Evolutionary conservation across 2,329 filamentous ascomycete genomes (phyloP).

Genomic region (Beauveria sp.): DNA sequence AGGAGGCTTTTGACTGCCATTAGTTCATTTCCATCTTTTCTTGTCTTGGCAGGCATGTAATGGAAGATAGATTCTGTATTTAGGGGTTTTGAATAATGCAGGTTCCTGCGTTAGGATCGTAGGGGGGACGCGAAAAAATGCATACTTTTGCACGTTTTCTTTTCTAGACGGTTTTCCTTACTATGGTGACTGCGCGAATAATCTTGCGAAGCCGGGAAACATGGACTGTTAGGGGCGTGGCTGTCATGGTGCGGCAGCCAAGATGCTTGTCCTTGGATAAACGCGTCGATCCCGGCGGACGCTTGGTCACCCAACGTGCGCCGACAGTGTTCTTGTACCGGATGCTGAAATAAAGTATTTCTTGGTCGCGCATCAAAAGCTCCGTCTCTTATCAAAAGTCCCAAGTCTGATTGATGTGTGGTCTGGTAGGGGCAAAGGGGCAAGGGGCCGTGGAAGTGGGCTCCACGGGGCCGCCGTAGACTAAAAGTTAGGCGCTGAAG

Average conservation of each 20-base stretch:
- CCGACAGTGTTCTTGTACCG: too few relatives aligned
- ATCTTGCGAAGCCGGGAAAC: neutral
- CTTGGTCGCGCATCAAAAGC: neutral
- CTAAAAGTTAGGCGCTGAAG: neutral
- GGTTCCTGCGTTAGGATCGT: neutral
- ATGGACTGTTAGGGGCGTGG: too few relatives aligned
- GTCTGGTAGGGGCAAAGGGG: neutral
- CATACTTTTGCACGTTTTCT: neutral
- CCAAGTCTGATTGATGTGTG: neutral
- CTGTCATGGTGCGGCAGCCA: too few relatives aligned
- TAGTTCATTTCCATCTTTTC: neutral
- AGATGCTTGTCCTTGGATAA: too few relatives aligned
- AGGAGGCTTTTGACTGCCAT: conserved; percentile 8
- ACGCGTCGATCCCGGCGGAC: too few relatives aligned
- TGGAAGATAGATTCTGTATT: conserved; percentile 9
- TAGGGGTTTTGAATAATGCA: conserved; percentile 6
- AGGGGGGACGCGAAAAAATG: neutral
- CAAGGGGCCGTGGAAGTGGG: neutral
- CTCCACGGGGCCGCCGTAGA: neutral
- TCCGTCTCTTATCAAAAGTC: neutral
- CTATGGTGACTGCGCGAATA: neutral
- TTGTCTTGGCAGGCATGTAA: conserved; percentile 8
- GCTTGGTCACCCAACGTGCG: too few relatives aligned
- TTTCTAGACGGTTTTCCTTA: neutral
- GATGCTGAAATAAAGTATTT: too few relatives aligned